Percentiles rank a stretch among this genome's conserved stretches.
phyloP scores from a whole-genome alignment of 441 rosid genomes.

The Mallotus japonicus region DNA sequence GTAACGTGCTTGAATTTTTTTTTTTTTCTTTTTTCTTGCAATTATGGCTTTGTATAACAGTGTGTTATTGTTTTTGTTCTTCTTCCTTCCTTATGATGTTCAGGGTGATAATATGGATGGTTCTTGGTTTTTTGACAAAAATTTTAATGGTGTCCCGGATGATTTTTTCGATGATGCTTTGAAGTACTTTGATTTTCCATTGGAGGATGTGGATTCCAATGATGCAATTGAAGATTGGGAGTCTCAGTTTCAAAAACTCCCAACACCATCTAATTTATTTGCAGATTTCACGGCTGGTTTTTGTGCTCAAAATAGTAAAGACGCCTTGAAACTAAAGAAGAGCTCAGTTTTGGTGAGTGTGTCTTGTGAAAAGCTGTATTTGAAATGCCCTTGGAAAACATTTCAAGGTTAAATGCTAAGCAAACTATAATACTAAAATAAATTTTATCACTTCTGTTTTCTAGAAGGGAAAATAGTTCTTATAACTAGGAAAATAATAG shows the following conservation, averaged over 20 bases:
- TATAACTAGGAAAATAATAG: no score
- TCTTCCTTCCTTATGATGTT: background rate
- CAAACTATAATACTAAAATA: no score
- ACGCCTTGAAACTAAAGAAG: conserved; percentile 11
- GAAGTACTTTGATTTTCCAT: conserved; percentile 48
- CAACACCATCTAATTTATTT: conserved; percentile 54
- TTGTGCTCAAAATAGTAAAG: conserved; percentile 19
- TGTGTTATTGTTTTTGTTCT: background rate
- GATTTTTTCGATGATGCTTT: conserved; percentile 61
- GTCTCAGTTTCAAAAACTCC: conserved; percentile 44
- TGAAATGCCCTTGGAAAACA: background rate
- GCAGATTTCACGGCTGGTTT: conserved; percentile 39
- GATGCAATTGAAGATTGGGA: conserved; percentile 44
- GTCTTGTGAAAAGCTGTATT: conserved; percentile 13
- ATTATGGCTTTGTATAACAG: background rate
- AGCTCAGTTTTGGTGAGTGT: conserved; percentile 36
- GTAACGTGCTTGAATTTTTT: background rate
- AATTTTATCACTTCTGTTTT: no score
- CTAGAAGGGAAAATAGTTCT: no score
- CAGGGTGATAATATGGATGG: conserved; percentile 38
- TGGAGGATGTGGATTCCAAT: conserved; percentile 52
- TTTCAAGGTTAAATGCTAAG: background rate
- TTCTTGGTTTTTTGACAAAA: conserved; percentile 56
- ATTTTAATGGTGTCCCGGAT: conserved; percentile 48
- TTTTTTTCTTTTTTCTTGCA: no score